Percentiles rank a stretch among this genome's conserved stretches.
Evolutionary conservation across 768 basidiomycete species (phyloP).

Genomic region (Mycena rebaudengoi): DNA sequence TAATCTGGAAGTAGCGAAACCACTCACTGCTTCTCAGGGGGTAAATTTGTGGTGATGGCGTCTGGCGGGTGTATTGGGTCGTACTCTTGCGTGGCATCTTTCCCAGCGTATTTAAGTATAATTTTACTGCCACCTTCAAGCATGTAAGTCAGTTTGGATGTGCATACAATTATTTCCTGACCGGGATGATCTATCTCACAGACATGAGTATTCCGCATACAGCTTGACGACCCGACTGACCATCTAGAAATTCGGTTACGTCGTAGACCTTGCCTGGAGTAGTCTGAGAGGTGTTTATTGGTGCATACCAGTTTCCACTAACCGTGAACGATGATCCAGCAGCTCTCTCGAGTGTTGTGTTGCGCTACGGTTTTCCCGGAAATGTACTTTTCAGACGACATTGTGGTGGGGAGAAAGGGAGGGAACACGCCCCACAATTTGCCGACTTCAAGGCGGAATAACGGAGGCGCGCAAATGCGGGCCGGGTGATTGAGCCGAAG

Average conservation of each 20-base stretch:
- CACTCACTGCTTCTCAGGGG: slow-evolving; percentile 87
- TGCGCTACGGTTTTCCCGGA: slow-evolving; percentile 61
- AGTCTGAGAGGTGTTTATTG: not conserved
- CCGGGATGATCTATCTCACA: slow-evolving; percentile 68
- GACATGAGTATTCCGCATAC: not conserved
- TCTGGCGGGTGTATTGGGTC: slow-evolving; percentile 91
- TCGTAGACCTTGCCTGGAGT: slow-evolving; percentile 77
- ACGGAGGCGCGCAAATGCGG: no score
- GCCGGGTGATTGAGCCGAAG: no score
- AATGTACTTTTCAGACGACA: no score
- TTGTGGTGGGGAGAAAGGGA: no score
- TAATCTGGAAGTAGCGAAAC: no score
- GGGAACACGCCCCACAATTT: no score
- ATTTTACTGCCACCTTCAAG: slow-evolving; percentile 79
- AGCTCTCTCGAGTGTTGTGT: slow-evolving; percentile 67
- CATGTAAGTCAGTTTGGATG: not conserved
- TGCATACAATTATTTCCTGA: slow-evolving; percentile 29
- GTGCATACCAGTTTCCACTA: slow-evolving; percentile 17
- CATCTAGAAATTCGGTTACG: slow-evolving; percentile 80
- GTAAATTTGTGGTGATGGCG: slow-evolving; percentile 78
- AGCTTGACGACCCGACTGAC: slow-evolving; percentile 42
- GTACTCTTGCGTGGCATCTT: slow-evolving; percentile 87
- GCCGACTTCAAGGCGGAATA: no score
- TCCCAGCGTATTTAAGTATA: slow-evolving; percentile 88
- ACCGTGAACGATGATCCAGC: slow-evolving; percentile 91